Base-by-base conservation (phyloP, 495 filamentous ascomycete species). In the Podospora didyma region DNA sequence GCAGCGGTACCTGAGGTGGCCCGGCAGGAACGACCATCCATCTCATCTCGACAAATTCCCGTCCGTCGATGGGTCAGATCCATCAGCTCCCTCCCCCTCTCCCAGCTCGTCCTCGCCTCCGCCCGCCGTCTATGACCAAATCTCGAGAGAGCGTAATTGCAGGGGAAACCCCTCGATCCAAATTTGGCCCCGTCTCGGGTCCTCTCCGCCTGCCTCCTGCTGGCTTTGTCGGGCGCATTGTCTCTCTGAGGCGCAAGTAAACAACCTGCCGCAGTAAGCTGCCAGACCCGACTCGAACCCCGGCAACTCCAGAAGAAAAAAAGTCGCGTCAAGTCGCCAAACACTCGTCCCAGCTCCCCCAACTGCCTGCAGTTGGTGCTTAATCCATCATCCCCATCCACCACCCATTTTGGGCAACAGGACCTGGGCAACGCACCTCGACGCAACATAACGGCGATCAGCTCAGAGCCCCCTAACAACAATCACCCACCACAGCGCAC, bases 41-140 rank as follows among this genome's bases (percentile, higher is more conserved):
- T 58, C 55, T 47, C 55, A 41, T 52, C 54, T 57, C 54, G 46
- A 51, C 34, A 23, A 52, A 52, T 42, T n/a, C 37, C 49, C 35
- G 22, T 44, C 50, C 16, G 23, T 47, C 7, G 46, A 31, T 26
- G 12, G 19, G 23, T n/a, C 24, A 11, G 53, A 22, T 42, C 10
- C 24, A 14, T 9, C 41, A 35, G 5, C 24, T 17, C n/a, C 31
- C 17, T 3, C 45, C 26, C 14, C 17, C 41, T 42, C 16, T 45
- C 51, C 45, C 46, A 23, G 41, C 41, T 22, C n/a, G 17, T 46
- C 31, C 47, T 24, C 45, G 45, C 53, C 53, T 54, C 52, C 12
- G 22, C 23, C 42, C 23, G 39, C 39, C 39, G 39, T 42, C 39
- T 17, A 3, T 31, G 4, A 31, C 26, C 26, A 31, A 31, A 31